Evolutionary conservation across 2,329 filamentous ascomycete species (phyloP).

Genomic region (Cladophialophora psammophila): DNA sequence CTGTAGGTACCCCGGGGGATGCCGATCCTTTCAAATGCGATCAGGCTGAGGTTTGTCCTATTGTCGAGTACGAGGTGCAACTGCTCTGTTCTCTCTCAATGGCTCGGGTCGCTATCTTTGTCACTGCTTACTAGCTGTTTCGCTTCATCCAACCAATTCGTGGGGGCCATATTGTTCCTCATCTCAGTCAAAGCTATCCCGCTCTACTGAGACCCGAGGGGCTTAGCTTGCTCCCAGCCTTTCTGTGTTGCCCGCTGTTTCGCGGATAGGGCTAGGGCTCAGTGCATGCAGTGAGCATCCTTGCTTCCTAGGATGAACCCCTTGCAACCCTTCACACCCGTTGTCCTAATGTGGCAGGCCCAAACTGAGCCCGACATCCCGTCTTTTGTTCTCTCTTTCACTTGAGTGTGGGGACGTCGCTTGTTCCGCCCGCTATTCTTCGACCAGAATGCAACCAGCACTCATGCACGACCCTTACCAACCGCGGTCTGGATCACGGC

Average conservation of each 20-base stretch:
- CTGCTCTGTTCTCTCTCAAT: neutral
- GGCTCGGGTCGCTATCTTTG: neutral
- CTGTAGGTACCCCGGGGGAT: neutral
- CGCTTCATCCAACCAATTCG: neutral
- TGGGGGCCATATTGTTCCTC: constrained; percentile 5
- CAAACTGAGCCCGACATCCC: constrained; percentile 13
- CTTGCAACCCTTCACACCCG: neutral
- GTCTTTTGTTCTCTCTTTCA: neutral
- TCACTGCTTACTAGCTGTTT: neutral
- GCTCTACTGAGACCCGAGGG: neutral
- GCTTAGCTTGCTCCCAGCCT: constrained; percentile 7
- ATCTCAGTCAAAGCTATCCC: neutral
- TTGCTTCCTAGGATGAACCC: constrained; percentile 7
- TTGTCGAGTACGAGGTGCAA: neutral
- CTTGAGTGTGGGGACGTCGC: constrained; percentile 1
- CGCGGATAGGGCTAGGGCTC: neutral
- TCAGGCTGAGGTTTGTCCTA: constrained; percentile 10
- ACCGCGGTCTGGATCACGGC: constrained; percentile 11
- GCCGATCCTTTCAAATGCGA: neutral
- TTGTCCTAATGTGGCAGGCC: constrained; percentile 7
- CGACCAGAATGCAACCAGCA: constrained; percentile 11
- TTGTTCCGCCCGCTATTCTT: neutral
- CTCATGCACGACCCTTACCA: constrained; percentile 4
- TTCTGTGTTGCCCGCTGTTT: neutral
- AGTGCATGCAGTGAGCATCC: constrained; percentile 22